Base-by-base conservation (phyloP, 345 rosid species). In the Psidium guajava region DNA sequence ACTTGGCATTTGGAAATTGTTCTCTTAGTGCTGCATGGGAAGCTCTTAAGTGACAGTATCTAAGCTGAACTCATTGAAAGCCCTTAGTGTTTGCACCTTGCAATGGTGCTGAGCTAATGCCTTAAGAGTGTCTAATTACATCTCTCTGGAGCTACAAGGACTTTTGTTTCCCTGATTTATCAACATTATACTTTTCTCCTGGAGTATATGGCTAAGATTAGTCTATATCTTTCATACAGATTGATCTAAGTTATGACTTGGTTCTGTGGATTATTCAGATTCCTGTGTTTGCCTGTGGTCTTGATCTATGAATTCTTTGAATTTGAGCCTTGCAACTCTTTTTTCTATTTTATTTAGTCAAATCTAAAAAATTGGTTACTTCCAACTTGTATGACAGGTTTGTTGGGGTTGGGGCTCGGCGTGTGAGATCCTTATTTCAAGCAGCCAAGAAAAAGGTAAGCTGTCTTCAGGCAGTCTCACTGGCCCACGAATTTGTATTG, bases 381-480 rank as follows among this genome's bases (percentile, higher is more conserved):
- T 36, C 80, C 47, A 36, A 69, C 47, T 69, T 69, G 80, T 18
- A 69, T 69, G 80, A 85, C 91, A 98, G 99, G 99, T 98, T 96
- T 93, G 99, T 97, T 85, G 99, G 99, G 50, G 99, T 97, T 85
- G 99, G 98, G 88, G 98, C 98, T 61, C 93, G 97, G 77, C 98
- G 98, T 84, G 98, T 96, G 83, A 91, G 99, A 91, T 95, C 99
- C 84, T 93, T 96, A 83, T 96, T 96, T 89, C 98, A 96, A 89
- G 99, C 98, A 82, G 99, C 99, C 84, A 96, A 95, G 89, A 96
- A 96, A 85, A 96, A 95, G 96, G 99, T 96, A 75, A 28, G 84
- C 80, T 69, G 24, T 69, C 80, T 82, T 27, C n/a, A 52, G 57
- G 57, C 57, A 50, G 58, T 52, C 83, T 82, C 8, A 36, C 44